These are phyloP conservation scores for Amaranthus tricolor DNA, from an alignment of 179 eudicot species.

Conservation along the genomic window DNA sequence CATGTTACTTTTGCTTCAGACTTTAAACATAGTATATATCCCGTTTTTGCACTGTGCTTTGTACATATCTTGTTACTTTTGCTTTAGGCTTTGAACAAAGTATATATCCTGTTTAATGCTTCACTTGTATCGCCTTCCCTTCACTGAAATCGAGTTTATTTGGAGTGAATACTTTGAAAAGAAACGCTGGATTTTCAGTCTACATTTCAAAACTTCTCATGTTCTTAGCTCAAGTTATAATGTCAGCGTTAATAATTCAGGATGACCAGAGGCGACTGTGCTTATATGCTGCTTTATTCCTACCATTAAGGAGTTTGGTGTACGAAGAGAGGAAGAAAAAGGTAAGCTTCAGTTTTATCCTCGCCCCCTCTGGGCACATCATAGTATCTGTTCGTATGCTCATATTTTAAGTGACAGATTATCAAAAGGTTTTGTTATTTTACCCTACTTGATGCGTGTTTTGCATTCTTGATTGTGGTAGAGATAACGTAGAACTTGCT, in stretches of 20 bases:
- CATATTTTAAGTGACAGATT: neutral
- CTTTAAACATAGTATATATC: neutral
- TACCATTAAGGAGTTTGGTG: constrained; percentile 55
- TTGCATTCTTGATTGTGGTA: neutral
- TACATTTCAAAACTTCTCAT: neutral
- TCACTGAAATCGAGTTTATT: neutral
- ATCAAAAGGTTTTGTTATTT: neutral
- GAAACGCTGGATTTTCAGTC: neutral
- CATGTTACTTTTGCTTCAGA: neutral
- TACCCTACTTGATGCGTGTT: neutral
- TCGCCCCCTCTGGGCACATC: neutral
- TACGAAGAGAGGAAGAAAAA: constrained; percentile 64
- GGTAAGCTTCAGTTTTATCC: constrained; percentile 33
- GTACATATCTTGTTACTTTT: neutral
- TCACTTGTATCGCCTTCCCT: neutral
- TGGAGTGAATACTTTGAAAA: neutral
- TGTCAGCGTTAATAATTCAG: constrained; percentile 31
- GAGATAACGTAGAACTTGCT: too few relatives aligned
- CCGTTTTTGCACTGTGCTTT: too few relatives aligned
- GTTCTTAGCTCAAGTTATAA: neutral
- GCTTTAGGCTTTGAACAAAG: neutral
- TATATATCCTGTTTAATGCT: neutral
- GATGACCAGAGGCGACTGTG: constrained; percentile 74
- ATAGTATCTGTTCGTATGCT: neutral
- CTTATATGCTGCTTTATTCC: constrained; percentile 71